Conservation (phyloP, 176 grass and related monocot species). For the Alloteropsis semialata region DNA sequence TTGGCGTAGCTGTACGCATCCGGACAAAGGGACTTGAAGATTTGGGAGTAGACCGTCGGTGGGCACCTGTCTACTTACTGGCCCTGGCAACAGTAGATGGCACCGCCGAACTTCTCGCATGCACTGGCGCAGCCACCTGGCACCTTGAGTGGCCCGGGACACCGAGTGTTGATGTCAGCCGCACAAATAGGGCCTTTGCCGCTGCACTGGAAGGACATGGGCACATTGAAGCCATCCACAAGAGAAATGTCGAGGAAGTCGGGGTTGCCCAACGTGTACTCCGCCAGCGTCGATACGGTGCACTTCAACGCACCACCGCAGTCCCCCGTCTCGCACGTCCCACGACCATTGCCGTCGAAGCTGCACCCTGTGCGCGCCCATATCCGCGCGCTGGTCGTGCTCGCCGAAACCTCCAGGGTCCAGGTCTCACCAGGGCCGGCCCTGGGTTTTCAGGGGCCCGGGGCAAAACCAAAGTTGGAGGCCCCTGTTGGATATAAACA, state of each 20-base stretch:
- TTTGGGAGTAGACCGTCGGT: not conserved
- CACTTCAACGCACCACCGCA: slow-evolving; percentile 47
- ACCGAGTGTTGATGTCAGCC: slow-evolving; percentile 1
- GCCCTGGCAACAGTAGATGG: slow-evolving; percentile 2
- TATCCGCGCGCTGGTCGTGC: slow-evolving; percentile 33
- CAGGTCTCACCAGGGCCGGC: too few relatives aligned
- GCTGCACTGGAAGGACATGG: slow-evolving; percentile 39
- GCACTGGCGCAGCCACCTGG: slow-evolving; percentile 33
- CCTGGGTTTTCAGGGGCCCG: too few relatives aligned
- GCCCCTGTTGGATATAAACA: too few relatives aligned
- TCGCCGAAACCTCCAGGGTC: slow-evolving; percentile 17
- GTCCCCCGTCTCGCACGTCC: slow-evolving; percentile 47
- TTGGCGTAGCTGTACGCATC: slow-evolving; percentile 10
- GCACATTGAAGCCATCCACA: slow-evolving; percentile 47
- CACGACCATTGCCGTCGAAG: slow-evolving; percentile 43
- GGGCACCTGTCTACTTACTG: not conserved
- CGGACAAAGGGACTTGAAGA: slow-evolving; percentile 38
- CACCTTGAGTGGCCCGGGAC: slow-evolving; percentile 29
- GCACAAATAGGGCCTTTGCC: not conserved
- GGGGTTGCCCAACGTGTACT: not conserved
- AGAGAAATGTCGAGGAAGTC: slow-evolving; percentile 39
- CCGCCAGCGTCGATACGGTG: not conserved
- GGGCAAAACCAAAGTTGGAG: too few relatives aligned
- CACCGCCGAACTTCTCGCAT: slow-evolving; percentile 2
- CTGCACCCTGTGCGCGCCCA: slow-evolving; percentile 57